A percentile compares a stretch with the other conserved stretches of the same genome.
Evolutionary conservation across 208 protist species (phyloP).

Genomic region (Trypanosoma brucei): DNA sequence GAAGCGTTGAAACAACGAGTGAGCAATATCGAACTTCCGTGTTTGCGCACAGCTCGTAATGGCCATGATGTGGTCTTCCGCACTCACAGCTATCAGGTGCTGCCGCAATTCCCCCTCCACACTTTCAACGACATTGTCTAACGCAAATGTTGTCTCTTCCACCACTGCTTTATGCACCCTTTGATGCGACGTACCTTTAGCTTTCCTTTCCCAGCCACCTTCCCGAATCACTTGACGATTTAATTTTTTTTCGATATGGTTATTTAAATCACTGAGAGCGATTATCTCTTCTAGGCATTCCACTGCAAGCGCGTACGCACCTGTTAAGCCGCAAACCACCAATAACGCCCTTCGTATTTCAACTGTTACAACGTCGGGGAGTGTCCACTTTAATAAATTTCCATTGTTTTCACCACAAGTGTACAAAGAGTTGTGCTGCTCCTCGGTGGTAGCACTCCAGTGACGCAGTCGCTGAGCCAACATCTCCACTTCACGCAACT

Average conservation of each 20-base stretch:
- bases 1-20: conserved; percentile 69
- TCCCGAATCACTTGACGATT: not conserved
- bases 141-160: conserved; percentile 29
- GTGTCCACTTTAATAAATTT: conserved; percentile 16
- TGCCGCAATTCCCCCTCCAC: conserved; percentile 51
- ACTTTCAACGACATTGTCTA: conserved; percentile 51
- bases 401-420: not conserved
- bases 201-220: not conserved
- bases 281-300: conserved; percentile 53
- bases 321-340: conserved; percentile 26
- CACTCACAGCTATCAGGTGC: conserved; percentile 36
- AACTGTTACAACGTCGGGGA: conserved; percentile 38
- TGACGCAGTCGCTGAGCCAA: conserved; percentile 19
- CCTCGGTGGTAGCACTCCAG: conserved; percentile 13
- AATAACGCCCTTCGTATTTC: conserved; percentile 43
- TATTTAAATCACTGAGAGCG: conserved; percentile 28
- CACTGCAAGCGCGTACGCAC: conserved; percentile 34
- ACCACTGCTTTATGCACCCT: conserved; percentile 7
- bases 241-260: conserved; percentile 1
- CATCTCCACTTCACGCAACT: conserved; percentile 24
- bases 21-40: conserved; percentile 55
- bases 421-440: not conserved
- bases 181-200: not conserved
- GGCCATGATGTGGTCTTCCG: conserved; percentile 60
- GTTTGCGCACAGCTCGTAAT: conserved; percentile 56